Conservation (phyloP, 1,139 yeast species). For the Blastobotrys arbuscula region DNA sequence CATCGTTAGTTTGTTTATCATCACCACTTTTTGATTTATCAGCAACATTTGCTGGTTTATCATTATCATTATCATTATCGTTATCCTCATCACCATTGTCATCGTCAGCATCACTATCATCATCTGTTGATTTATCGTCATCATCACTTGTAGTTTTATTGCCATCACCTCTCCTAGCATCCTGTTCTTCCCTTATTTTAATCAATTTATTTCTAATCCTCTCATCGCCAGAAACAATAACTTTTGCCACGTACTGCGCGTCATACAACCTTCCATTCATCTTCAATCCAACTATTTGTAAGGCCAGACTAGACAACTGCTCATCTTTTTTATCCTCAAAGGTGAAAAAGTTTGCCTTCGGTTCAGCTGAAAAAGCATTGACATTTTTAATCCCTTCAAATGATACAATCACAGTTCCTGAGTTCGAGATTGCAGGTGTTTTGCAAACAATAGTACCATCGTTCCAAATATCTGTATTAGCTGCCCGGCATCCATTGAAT, state of each 20-base stretch:
- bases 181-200: too few relatives aligned
- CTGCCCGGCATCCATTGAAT: constrained; percentile 75
- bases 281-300: constrained; percentile 86
- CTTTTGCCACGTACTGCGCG: constrained; percentile 78
- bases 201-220: neutral
- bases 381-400: constrained; percentile 41
- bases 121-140: too few relatives aligned
- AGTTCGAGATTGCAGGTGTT: constrained; percentile 76
- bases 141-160: too few relatives aligned
- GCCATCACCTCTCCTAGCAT: too few relatives aligned
- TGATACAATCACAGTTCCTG: constrained; percentile 85
- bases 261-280: constrained; percentile 90
- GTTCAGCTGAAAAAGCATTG: too few relatives aligned
- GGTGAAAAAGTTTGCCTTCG: constrained; percentile 47
- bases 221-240: constrained; percentile 56
- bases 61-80: too few relatives aligned
- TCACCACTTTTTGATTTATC: too few relatives aligned
- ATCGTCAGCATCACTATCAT: too few relatives aligned
- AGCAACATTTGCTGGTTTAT: too few relatives aligned
- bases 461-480: constrained; percentile 74
- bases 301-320: constrained; percentile 80
- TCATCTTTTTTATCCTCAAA: constrained; percentile 91
- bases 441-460: constrained; percentile 83
- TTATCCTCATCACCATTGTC: too few relatives aligned
- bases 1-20: too few relatives aligned